Evolutionary conservation across 192 early-diverging fungal genomes (phyloP).

Genomic region (Linnemannia hyalina): DNA sequence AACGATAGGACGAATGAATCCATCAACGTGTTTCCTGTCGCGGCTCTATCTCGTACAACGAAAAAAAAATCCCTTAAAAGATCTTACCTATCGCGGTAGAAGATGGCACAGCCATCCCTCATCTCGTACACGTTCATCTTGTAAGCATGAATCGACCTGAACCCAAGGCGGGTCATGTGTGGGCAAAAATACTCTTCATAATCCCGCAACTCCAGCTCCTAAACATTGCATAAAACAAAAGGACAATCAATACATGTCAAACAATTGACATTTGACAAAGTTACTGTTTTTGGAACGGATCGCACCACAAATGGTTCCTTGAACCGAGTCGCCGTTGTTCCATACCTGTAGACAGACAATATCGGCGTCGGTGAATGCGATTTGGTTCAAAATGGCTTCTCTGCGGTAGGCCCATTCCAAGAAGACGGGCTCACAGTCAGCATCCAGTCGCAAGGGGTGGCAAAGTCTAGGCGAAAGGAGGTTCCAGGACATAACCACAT

Average conservation of each 20-base stretch:
- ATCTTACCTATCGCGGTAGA: constrained; percentile 49
- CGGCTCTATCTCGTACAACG: not conserved
- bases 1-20: constrained; percentile 13
- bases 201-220: constrained; percentile 51
- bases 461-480: constrained; percentile 49
- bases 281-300: not conserved
- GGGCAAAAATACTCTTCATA: constrained; percentile 50
- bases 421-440: constrained; percentile 32
- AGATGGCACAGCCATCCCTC: constrained; percentile 55
- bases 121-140: constrained; percentile 56
- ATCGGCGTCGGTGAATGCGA: constrained; percentile 49
- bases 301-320: not conserved
- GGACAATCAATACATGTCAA: not conserved
- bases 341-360: constrained; percentile 50
- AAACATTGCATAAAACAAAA: not conserved
- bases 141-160: constrained; percentile 45
- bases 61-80: not conserved
- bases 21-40: constrained; percentile 24
- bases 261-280: not conserved
- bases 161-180: constrained; percentile 39
- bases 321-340: not conserved
- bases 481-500: constrained; percentile 53
- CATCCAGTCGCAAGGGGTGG: constrained; percentile 36
- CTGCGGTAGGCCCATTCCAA: constrained; percentile 52
- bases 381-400: constrained; percentile 46